These are phyloP conservation scores for Pestalotiopsis sp. DNA, from an alignment of 2,329 filamentous ascomycete genomes.

Conservation along the genomic window DNA sequence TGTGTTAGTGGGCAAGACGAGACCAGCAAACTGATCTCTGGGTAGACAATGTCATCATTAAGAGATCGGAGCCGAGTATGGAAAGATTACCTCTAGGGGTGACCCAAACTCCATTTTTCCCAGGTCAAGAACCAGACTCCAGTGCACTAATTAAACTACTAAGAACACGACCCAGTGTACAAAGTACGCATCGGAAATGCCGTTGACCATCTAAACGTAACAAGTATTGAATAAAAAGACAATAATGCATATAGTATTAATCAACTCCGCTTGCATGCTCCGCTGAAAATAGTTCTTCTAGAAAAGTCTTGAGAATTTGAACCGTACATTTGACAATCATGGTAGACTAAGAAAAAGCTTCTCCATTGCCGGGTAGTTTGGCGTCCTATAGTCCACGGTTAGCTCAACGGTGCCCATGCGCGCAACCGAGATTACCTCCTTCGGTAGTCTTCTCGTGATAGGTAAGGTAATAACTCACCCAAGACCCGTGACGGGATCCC, in stretches of 20 bases:
- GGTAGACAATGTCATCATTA: too few species aligned
- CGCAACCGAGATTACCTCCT: neutral
- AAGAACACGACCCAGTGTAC: neutral
- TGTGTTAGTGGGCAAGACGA: too few species aligned
- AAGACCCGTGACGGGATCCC: constrained; percentile 37
- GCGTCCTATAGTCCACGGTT: constrained; percentile 11
- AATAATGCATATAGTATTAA: neutral
- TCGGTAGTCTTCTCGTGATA: neutral
- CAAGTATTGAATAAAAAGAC: neutral
- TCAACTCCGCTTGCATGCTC: neutral
- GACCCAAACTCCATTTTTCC: too few species aligned
- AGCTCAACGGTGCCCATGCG: neutral
- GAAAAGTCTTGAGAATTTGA: neutral
- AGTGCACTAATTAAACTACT: neutral
- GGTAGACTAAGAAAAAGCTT: constrained; percentile 16
- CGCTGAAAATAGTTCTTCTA: too few species aligned
- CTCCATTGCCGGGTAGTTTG: constrained; percentile 17
- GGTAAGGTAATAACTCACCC: constrained; percentile 14
- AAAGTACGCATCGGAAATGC: neutral
- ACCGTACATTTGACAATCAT: neutral
- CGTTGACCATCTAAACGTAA: neutral
- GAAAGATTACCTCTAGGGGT: too few species aligned
- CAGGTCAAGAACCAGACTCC: too few species aligned
- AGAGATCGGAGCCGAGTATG: too few species aligned
- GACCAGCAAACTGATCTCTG: too few species aligned